Evolutionary conservation across 208 protist genomes (phyloP).

Genomic region (Leishmania tropica): DNA sequence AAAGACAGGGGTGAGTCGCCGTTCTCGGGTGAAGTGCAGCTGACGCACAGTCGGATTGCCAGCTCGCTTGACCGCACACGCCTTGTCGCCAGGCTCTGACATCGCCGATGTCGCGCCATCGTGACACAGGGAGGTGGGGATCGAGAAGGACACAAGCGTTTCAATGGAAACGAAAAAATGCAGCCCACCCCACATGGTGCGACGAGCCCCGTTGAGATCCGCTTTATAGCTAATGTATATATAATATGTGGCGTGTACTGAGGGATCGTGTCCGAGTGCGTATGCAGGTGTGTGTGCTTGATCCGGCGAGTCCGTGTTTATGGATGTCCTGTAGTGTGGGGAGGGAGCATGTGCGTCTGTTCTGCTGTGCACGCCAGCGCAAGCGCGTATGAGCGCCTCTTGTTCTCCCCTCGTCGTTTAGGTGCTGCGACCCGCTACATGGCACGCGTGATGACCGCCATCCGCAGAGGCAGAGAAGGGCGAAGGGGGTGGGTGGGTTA

Average conservation of each 20-base stretch:
- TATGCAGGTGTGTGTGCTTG: not conserved
- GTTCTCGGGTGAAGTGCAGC: conserved; percentile 22
- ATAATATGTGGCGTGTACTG: not conserved
- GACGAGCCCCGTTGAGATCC: not conserved
- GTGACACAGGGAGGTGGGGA: conserved; percentile 9
- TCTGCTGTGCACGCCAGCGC: not conserved
- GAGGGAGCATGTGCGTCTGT: not conserved
- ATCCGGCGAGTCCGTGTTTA: not conserved
- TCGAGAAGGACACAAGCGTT: conserved; percentile 48
- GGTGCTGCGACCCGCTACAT: not conserved
- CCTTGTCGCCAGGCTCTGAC: conserved; percentile 1
- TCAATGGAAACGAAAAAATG: conserved; percentile 76
- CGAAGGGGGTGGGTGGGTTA: not conserved
- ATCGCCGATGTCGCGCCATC: not conserved
- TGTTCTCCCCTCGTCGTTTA: not conserved
- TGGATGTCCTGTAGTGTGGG: not conserved
- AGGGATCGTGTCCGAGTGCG: not conserved
- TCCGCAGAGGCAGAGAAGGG: not conserved
- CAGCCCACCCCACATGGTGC: conserved; percentile 50
- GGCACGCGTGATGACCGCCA: not conserved
- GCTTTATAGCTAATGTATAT: not conserved
- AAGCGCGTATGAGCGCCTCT: not conserved
- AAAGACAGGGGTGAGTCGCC: conserved; percentile 33
- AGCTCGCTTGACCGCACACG: conserved; percentile 15
- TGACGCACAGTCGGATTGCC: conserved; percentile 47